Evolutionary conservation across 371 early-diverging fungal species (phyloP), one percentile per base, ranked within the genome.

Genomic region (Mortierella sp.): DNA sequence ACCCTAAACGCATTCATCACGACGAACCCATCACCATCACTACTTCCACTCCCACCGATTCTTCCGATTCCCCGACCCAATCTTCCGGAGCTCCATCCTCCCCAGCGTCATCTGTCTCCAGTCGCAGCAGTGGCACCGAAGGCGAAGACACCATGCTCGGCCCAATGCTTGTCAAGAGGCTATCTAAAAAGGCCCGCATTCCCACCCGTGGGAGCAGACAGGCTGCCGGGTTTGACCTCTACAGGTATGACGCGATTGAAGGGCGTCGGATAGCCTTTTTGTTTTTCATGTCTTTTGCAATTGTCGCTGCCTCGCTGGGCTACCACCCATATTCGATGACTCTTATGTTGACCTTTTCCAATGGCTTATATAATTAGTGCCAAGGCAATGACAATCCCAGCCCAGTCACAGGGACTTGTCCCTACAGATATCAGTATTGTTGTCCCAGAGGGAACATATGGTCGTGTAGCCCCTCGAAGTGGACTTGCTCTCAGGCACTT

Each of bases 221-320:
- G 62, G 96, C 98, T 28, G 99, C 99, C 30, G 99, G 99, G 32
- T 99, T 98, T 79, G 99, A 99, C 83, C 88, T 99, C 10, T 97
- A 89, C 87, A 94, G 95, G 92, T 96, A 90, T 40, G 28, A 39
- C 8, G 5, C 57, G 20, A 47, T 18, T 3, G 45, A 24, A 49
- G 3, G 35, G 20, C 47, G 62, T 39, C 22, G 8, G 4, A 30
- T 30, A 30, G 30, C 4, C 30, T n/a, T n/a, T n/a, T n/a, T n/a
- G n/a, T n/a, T n/a, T n/a, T n/a, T n/a, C n/a, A n/a, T n/a, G n/a
- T n/a, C n/a, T 30, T 30, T 30, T 30, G 30, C 30, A 30, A 30
- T 30, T 30, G 30, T 30, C 30, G 4, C 30, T 30, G 30, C 30
- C 30, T 2, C 30, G 30, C 30, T 30, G 30, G 30, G 9, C 2